Evolutionary conservation across 2,329 filamentous ascomycete species (phyloP), one percentile per base, ranked within the genome.

Genomic region (Colletotrichum musicola): DNA sequence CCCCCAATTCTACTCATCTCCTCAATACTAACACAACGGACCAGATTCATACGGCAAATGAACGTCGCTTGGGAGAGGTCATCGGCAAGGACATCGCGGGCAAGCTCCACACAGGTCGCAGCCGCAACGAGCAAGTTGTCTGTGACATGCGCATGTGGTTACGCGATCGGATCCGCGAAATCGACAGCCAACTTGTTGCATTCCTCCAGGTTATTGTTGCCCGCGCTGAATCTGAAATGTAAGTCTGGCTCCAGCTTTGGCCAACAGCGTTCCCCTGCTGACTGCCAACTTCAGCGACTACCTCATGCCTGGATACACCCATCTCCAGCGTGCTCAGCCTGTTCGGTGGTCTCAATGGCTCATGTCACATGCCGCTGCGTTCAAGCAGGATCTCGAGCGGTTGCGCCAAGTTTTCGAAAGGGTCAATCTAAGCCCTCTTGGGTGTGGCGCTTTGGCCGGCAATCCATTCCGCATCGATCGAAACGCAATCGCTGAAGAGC

Each of bases 51-150:
- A 87, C 85, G 3, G 84, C 85, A 51, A 87, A 87, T 68, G 85
- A 88, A 77, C 85, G 86, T 62, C 84, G 86, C 20, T 77, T 88
- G 40, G 89, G 89, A 64, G 91, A 93, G 81, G 84, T 93, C 69
- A 90, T 93, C 66, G 90, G 91, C 72, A 92, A 89, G 75, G 85
- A 90, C 35, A 89, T 89, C 70, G 90, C 89, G 2, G 91, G 91
- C 7, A 93, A 93, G 81, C 84, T 93, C 64, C 91, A 93, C 79
- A 93, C 91, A 3, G 86, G 86, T 53, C 86, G 91, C 22, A 91
- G 88, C 78, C 84, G 91, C 70, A 93, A 93, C 74, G 91, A 93
- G 77, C 90, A 93, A 79, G 88, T 93, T 65, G 90, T 89, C 30
- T 92, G 90, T 30, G 91, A 92, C 73, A 91, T 93, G 88, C 85